A percentile compares a stretch with the other conserved stretches of the same genome.
Conservation (phyloP, 2,329 filamentous ascomycete species). For the Penicillium sp. region DNA sequence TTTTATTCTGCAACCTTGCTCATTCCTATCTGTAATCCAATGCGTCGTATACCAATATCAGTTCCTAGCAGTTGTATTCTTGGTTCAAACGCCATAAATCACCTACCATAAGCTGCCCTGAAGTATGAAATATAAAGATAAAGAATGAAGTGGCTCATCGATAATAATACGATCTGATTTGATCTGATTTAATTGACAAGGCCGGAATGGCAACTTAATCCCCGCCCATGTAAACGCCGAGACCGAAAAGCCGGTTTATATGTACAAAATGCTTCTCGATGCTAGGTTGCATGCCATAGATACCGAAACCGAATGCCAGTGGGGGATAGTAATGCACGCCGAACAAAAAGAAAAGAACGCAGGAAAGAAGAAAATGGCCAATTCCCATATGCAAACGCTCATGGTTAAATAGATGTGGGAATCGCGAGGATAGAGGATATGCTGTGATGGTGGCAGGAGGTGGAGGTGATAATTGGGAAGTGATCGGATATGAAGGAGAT, state of each 20-base stretch:
- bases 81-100: background rate
- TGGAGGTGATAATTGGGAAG: background rate
- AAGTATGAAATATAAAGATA: background rate
- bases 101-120: background rate
- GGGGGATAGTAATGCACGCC: conserved; percentile 8
- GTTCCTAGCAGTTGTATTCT: no score
- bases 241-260: conserved; percentile 8
- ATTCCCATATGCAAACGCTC: conserved; percentile 12
- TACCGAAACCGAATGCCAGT: conserved; percentile 7
- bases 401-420: background rate
- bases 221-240: conserved; percentile 5
- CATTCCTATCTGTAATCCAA: background rate
- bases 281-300: conserved; percentile 7
- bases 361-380: background rate
- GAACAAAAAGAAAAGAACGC: background rate
- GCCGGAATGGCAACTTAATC: background rate
- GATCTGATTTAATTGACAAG: background rate
- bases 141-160: background rate
- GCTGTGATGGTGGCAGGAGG: background rate
- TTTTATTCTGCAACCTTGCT: background rate
- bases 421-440: background rate
- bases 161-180: background rate
- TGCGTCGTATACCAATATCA: background rate
- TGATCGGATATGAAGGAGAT: background rate
- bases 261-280: conserved; percentile 13